Percentiles rank a stretch among this genome's conserved stretches.
Conservation (phyloP, 1,284 basidiomycete species). For the Caloboletus firmus region DNA sequence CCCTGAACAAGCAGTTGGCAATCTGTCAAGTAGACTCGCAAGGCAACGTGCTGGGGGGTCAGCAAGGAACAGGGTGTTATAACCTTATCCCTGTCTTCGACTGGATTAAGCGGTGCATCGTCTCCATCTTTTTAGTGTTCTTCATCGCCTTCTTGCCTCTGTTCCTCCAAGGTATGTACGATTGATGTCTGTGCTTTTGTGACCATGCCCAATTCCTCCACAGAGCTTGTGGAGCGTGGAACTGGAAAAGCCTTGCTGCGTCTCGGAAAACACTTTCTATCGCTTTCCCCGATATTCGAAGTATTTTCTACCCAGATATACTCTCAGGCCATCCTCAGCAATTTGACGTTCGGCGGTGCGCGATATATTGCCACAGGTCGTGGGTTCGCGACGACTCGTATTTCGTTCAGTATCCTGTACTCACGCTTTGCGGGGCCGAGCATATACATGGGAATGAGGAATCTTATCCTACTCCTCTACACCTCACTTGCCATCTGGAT, state of each 20-base stretch:
- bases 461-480: conserved; percentile 85
- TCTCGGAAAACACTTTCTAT: conserved; percentile 92
- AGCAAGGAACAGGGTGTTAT: conserved; percentile 78
- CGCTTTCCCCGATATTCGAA: conserved; percentile 93
- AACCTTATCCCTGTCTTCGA: conserved; percentile 93
- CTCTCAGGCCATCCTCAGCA: conserved; percentile 92
- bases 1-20: conserved; percentile 85
- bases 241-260: conserved; percentile 92
- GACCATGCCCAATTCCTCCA: neutral
- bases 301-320: conserved; percentile 98
- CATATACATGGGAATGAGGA: conserved; percentile 96
- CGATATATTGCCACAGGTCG: conserved; percentile 97
- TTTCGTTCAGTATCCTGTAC: conserved; percentile 93
- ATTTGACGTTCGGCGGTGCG: conserved; percentile 93
- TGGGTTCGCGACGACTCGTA: conserved; percentile 93
- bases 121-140: conserved; percentile 97
- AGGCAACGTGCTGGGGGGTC: conserved; percentile 78
- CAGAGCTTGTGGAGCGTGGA: conserved; percentile 92
- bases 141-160: conserved; percentile 93
- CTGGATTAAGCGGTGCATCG: conserved; percentile 94
- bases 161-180: conserved; percentile 82
- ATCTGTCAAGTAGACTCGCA: conserved; percentile 84
- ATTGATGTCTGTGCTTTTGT: neutral
- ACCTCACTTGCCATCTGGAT: conserved; percentile 90
- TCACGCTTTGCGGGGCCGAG: conserved; percentile 97